Evolutionary conservation across 148 eudicot species (phyloP).

Genomic region (Fagopyrum esculentum): DNA sequence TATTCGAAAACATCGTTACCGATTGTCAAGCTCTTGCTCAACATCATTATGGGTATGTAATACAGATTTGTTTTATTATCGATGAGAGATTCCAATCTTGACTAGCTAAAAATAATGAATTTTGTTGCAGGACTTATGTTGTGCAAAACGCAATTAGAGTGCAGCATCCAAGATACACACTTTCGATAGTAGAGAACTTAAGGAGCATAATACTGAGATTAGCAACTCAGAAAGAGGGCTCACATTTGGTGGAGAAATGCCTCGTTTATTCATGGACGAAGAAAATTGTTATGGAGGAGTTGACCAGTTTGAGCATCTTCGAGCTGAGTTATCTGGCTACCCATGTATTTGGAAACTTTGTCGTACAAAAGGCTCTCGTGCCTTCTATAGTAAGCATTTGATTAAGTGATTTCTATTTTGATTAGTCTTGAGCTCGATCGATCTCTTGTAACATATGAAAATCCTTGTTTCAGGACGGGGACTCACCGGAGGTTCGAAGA

Average conservation of each 20-base stretch:
- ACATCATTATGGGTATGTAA: neutral
- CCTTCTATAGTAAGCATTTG: neutral
- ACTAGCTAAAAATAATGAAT: neutral
- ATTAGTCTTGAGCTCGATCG: neutral
- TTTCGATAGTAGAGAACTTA: neutral
- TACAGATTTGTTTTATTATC: neutral
- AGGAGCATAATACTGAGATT: neutral
- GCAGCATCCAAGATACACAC: neutral
- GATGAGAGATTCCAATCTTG: neutral
- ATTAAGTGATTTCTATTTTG: neutral
- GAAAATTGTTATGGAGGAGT: slow-evolving; percentile 1
- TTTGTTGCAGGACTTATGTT: slow-evolving; percentile 6
- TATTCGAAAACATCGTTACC: neutral
- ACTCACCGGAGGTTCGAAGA: neutral
- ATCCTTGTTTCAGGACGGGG: neutral
- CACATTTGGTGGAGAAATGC: slow-evolving; percentile 2
- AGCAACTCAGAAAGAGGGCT: neutral
- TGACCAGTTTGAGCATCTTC: neutral
- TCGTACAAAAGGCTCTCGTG: neutral
- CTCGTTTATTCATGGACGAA: neutral
- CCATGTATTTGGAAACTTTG: neutral
- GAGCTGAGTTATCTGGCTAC: neutral
- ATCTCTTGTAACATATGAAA: neutral
- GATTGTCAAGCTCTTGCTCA: neutral
- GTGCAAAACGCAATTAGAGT: neutral